Conservation (phyloP, 345 rosid species). For the Eutrema yunnanense region DNA sequence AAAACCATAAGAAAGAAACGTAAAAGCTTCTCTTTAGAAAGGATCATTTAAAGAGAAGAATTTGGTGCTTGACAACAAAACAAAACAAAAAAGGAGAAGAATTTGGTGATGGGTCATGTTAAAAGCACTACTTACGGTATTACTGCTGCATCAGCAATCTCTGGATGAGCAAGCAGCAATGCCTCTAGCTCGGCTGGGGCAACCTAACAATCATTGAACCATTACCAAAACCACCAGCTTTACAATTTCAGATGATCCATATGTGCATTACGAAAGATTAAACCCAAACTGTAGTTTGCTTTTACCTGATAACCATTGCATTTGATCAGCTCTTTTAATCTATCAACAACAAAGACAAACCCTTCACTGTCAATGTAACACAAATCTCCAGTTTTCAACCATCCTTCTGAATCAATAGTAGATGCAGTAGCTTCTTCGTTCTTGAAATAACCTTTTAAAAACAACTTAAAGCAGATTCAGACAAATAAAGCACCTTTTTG, state of each 20-base stretch:
- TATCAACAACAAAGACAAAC: slow-evolving; percentile 72
- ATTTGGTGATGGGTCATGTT: not conserved
- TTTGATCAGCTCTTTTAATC: slow-evolving; percentile 87
- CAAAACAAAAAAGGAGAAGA: not conserved
- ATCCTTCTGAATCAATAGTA: slow-evolving; percentile 69
- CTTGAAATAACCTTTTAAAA: slow-evolving; percentile 56
- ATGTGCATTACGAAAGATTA: not conserved
- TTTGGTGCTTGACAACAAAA: not conserved
- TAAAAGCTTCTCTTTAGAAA: not conserved
- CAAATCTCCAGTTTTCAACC: slow-evolving; percentile 89
- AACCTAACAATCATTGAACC: slow-evolving; percentile 30
- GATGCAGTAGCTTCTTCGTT: slow-evolving; percentile 67
- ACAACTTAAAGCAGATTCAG: not conserved
- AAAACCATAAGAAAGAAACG: not conserved
- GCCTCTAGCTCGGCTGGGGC: slow-evolving; percentile 57
- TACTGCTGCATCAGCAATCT: slow-evolving; percentile 49
- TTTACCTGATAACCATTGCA: slow-evolving; percentile 91
- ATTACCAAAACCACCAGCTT: not conserved
- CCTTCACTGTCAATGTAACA: slow-evolving; percentile 84
- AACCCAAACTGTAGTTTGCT: not conserved
- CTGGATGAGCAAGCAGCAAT: slow-evolving; percentile 38
- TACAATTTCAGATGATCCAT: not conserved
- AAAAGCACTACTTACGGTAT: slow-evolving; percentile 31
- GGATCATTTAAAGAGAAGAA: not conserved
- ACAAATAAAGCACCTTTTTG: not conserved